These are phyloP conservation scores for Chenopodium album DNA, from an alignment of 148 eudicot genomes.

Conservation along the genomic window DNA sequence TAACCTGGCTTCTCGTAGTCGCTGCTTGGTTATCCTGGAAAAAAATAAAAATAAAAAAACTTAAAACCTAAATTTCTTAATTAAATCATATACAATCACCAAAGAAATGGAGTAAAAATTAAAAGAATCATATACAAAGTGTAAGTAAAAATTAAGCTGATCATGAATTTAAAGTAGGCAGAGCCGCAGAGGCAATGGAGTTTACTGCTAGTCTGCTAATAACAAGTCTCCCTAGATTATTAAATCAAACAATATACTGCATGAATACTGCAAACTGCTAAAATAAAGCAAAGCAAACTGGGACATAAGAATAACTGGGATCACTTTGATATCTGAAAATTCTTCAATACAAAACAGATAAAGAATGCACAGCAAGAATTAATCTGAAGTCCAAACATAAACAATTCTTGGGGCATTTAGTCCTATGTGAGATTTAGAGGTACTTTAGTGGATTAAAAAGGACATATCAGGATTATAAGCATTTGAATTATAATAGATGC, in stretches of 20 bases:
- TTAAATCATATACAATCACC: background rate
- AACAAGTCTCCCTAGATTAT: background rate
- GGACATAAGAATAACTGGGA: background rate
- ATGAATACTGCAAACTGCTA: background rate
- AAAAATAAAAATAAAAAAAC: background rate
- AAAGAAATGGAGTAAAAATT: background rate
- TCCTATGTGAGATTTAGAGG: background rate
- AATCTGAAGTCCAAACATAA: background rate
- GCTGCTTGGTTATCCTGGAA: conserved; percentile 51
- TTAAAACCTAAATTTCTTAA: background rate
- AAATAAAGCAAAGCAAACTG: background rate
- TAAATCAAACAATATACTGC: background rate
- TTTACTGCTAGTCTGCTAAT: background rate
- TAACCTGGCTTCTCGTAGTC: conserved; percentile 51
- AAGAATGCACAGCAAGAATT: background rate
- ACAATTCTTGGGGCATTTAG: background rate
- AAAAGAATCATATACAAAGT: background rate
- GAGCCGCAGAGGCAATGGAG: background rate
- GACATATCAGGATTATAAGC: no score
- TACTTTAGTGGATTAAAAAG: no score
- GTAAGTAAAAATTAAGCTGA: background rate
- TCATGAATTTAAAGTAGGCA: background rate
- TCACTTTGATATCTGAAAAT: background rate
- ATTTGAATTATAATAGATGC: background rate
- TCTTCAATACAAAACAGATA: background rate